Base-by-base conservation (phyloP, 495 filamentous ascomycete genomes). In the Ascodesmis nigricans region DNA sequence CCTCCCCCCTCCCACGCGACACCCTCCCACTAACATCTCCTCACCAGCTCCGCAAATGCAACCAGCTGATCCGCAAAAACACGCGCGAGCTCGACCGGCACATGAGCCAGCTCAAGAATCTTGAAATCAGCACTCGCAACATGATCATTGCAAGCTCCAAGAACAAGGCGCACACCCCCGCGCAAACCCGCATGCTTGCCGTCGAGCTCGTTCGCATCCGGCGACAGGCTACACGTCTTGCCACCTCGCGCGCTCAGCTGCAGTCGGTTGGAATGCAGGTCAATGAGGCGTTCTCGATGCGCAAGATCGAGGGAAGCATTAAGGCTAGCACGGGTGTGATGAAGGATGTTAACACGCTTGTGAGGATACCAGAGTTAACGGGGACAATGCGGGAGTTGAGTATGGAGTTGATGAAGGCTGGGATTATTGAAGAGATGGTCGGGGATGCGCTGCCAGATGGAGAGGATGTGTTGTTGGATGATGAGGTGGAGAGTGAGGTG, bases 391-490 rank as follows among this genome's bases (percentile, higher is more conserved):
- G 66, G 29, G 82, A 93, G 55, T 61, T 97, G 17, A 76, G 72
- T 36, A 62, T 72, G 32, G 87, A 97, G 61, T 55, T 95, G 47
- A 73, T 92, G 40, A 83, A 75, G 55, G 83, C 87, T 1, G 87
- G 90, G 2, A 83, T 97, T 42, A 92, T 97, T 39, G 87, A 97
- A 58, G 87, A 97, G 60, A 92, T 93, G 74, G 72, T 91, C 8
- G 75, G 69, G 26, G 87, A 95, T 52, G 69, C 63, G 25, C 55
- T 93, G 42, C 80, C 80, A n/a, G 68, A 73, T 45, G 55, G 56
- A 14, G 55, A 54, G 16, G 61, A 71, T 35, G 37, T 76, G 21
- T 52, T 70, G 14, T 77, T 83, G 41, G 79, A 76, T 11, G 81
- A 87, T 52, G 75, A 82, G 23, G 71, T 71, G n/a, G 83, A 91